Base-by-base conservation (phyloP, 2,329 filamentous ascomycete genomes). In the Sporothrix pallida region DNA sequence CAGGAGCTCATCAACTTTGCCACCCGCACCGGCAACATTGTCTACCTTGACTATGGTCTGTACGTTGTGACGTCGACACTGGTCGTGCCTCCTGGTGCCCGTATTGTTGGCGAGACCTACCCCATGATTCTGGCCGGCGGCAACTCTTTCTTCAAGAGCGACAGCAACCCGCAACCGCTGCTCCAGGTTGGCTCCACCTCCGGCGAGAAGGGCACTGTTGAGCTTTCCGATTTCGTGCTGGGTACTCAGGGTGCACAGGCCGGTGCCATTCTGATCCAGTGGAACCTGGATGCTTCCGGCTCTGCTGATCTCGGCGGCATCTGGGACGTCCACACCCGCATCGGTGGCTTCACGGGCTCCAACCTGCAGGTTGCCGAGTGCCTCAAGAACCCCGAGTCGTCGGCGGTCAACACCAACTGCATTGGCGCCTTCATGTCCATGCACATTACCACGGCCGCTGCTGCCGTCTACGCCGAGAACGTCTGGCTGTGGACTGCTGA, bases 211-310 rank as follows among this genome's bases (percentile, higher is more conserved):
- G 93, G 92, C 8, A 83, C 82, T 13, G 86, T 94, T 17, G 92
- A 94, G 80, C 88, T 91, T 83, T 89, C 87, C 9, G 92, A 95
- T 78, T 89, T 92, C 77, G 86, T 95, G 62, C 85, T 95, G n/a
- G 87, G 87, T 74, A 93, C 91, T 0, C 86, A 89, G 75, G 91
- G 91, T 1, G 82, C 89, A 44, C 86, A 90, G 50, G 85, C 88
- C 0, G 92, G 93, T 8, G 92, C 92, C 1, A 85, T 90, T 9
- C 83, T 94, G 10, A 88, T 94, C 78, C 86, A 94, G 79, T 94
- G 91, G 91, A 93, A 93, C 79, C 83, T 93, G 17, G 70, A 65
- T 10, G 86, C 84, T 65, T 84, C 71, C 26, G 84, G 84, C 15
- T 85, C 13, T 92, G 78, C 81, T 75, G 85, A 42, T 4, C 48